Conservation (phyloP, 371 early-diverging fungal genomes). For the Capillidium heterosporum region DNA sequence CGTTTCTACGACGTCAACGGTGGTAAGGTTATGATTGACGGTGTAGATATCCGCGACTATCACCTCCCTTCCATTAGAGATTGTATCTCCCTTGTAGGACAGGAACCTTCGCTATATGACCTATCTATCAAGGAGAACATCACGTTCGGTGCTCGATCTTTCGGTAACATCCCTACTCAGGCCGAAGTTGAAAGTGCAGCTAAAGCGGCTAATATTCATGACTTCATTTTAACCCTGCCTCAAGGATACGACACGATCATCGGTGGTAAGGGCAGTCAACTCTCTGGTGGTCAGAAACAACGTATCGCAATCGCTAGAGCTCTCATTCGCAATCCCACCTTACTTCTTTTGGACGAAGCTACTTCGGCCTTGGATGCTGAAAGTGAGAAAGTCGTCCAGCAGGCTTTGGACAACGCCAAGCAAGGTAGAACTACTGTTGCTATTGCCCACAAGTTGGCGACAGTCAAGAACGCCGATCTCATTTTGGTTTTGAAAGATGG, state of each 20-base stretch:
- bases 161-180: neutral
- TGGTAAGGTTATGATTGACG: conserved; percentile 16
- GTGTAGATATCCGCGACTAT: conserved; percentile 13
- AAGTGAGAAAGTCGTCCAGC: conserved; percentile 77
- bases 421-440: conserved; percentile 45
- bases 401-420: conserved; percentile 58
- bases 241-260: conserved; percentile 61
- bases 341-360: conserved; percentile 90
- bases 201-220: conserved; percentile 53
- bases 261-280: conserved; percentile 52
- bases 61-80: conserved; percentile 29
- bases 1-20: conserved; percentile 52
- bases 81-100: conserved; percentile 51
- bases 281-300: conserved; percentile 56
- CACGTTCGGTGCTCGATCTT: conserved; percentile 23
- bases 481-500: conserved; percentile 62
- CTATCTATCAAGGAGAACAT: conserved; percentile 77
- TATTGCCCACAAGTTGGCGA: conserved; percentile 51
- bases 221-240: conserved; percentile 43
- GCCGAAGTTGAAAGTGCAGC: conserved; percentile 16
- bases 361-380: conserved; percentile 85
- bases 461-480: conserved; percentile 56
- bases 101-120: conserved; percentile 70
- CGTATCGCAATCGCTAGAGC: conserved; percentile 51
- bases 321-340: conserved; percentile 58